Evolutionary conservation across 345 rosid species (phyloP).

Genomic region (Hypericum androsaemum): DNA sequence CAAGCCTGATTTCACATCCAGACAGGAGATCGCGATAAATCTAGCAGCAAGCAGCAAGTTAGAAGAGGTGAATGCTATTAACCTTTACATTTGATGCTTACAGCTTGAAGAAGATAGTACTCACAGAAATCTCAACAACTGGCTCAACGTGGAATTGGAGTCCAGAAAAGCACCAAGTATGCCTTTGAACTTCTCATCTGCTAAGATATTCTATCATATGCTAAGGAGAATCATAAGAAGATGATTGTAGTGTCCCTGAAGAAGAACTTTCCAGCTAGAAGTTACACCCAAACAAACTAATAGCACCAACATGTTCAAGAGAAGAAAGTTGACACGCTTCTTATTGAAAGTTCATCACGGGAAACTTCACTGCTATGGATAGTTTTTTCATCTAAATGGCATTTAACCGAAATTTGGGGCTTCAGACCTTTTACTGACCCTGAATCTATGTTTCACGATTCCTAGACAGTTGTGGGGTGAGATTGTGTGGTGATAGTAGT

Average conservation of each 20-base stretch:
- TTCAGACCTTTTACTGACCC: no score
- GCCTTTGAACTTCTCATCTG: conserved; percentile 62
- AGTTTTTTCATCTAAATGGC: no score
- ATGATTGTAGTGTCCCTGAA: background rate
- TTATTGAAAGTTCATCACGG: no score
- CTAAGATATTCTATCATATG: conserved; percentile 43
- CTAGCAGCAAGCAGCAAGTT: conserved; percentile 31
- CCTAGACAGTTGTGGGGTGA: no score
- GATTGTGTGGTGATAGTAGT: no score
- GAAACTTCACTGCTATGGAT: no score
- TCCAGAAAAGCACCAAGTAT: conserved; percentile 34
- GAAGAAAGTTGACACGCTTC: no score
- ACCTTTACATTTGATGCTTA: conserved; percentile 9
- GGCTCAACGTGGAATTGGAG: conserved; percentile 41
- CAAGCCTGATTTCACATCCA: conserved; percentile 56
- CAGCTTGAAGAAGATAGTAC: conserved; percentile 21
- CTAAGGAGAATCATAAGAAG: conserved; percentile 19
- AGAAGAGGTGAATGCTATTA: conserved; percentile 9
- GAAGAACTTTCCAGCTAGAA: no score
- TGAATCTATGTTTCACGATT: no score
- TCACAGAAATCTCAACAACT: conserved; percentile 69
- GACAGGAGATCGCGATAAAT: conserved; percentile 54
- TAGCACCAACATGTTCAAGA: no score
- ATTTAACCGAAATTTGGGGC: no score
- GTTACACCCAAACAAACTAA: no score